These are phyloP conservation scores for Rhytidiadelphus loreus DNA, from an alignment of 225 moss, liverwort and hornwort species.

Conservation along the genomic window DNA sequence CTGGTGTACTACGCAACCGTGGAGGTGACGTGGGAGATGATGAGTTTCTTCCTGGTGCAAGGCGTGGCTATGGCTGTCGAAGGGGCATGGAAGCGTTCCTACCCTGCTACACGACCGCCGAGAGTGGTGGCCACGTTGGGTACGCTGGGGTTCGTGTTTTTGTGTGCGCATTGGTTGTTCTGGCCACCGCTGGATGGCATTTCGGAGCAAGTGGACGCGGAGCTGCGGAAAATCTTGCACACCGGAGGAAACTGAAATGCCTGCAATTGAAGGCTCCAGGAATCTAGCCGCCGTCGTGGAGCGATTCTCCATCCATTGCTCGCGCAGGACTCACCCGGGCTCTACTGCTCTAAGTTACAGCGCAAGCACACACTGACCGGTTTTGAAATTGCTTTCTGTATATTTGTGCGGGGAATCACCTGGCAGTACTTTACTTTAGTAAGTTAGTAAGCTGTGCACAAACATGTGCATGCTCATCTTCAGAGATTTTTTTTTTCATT, in stretches of 20 bases:
- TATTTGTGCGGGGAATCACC: neutral
- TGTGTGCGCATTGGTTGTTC: slow-evolving; percentile 9
- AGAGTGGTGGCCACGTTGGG: neutral
- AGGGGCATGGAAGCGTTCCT: neutral
- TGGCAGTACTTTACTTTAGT: neutral
- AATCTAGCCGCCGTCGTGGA: neutral
- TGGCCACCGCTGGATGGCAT: slow-evolving; percentile 24
- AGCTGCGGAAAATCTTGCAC: slow-evolving; percentile 4
- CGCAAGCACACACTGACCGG: neutral
- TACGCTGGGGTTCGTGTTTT: slow-evolving; percentile 17
- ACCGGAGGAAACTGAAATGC: neutral
- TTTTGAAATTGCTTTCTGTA: too few relatives aligned
- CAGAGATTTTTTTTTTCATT: neutral
- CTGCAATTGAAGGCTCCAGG: neutral
- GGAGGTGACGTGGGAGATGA: slow-evolving; percentile 25
- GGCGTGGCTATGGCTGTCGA: slow-evolving; percentile 14
- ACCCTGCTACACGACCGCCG: neutral
- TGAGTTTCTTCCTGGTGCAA: slow-evolving; percentile 35
- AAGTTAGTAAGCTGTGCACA: neutral
- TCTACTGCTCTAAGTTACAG: too few relatives aligned
- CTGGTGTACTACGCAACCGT: slow-evolving; percentile 24
- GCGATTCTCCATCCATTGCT: neutral
- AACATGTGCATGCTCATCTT: neutral
- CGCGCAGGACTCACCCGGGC: too few relatives aligned
- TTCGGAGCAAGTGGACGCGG: neutral